phyloP scores from a whole-genome alignment of 176 grass and related monocot species.

The Zizania latifolia region DNA sequence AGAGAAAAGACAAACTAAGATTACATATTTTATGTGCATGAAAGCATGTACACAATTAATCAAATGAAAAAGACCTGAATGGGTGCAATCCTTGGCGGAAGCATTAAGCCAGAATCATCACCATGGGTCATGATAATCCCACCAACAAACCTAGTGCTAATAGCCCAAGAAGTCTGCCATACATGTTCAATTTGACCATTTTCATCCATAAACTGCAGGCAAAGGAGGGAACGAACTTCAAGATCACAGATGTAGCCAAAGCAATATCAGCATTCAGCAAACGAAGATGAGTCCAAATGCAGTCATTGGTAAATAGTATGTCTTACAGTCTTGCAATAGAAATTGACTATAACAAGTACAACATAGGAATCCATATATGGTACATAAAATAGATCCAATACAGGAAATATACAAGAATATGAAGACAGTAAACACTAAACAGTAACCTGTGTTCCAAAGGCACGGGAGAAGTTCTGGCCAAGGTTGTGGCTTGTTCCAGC shows the following conservation, averaged over 20 bases:
- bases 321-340: not conserved
- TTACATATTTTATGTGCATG: constrained; percentile 15
- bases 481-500: constrained; percentile 98
- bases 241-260: constrained; percentile 10
- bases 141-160: constrained; percentile 93
- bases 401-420: not conserved
- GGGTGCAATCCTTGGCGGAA: constrained; percentile 91
- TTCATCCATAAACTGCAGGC: constrained; percentile 89
- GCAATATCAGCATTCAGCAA: constrained; percentile 13
- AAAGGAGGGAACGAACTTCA: not conserved
- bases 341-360: constrained; percentile 5
- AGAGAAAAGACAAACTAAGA: too few relatives aligned
- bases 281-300: not conserved
- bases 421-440: not conserved
- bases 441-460: constrained; percentile 87
- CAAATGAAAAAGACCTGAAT: constrained; percentile 59
- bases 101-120: constrained; percentile 93
- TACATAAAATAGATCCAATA: constrained; percentile 11
- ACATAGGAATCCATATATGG: not conserved
- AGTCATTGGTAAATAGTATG: not conserved
- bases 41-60: constrained; percentile 3
- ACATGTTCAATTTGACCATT: constrained; percentile 84
- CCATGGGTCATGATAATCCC: constrained; percentile 97
- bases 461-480: constrained; percentile 94
- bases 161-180: constrained; percentile 98